Percentiles rank a stretch among this genome's conserved stretches.
phyloP scores from a whole-genome alignment of 768 basidiomycete genomes.

The Boletus insuetus region DNA sequence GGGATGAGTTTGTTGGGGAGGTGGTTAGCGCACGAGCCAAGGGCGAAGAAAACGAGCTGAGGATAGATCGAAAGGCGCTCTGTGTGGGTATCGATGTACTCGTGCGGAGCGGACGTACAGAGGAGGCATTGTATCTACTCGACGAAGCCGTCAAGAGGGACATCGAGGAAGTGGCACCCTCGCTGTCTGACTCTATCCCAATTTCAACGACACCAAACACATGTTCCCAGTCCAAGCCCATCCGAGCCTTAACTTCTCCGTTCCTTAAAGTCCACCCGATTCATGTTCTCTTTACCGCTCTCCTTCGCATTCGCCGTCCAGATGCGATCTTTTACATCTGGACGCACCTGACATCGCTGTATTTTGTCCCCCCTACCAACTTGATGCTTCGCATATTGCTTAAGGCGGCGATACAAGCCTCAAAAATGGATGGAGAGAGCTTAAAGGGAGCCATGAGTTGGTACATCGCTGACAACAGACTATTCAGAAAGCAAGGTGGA shows the following conservation, averaged over 20 bases:
- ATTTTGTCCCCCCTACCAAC: constrained; percentile 52
- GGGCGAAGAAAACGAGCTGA: constrained; percentile 6
- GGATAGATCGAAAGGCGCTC: constrained; percentile 47
- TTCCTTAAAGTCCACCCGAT: constrained; percentile 29
- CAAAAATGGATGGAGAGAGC: constrained; percentile 50
- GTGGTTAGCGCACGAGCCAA: constrained; percentile 6
- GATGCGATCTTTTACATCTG: constrained; percentile 66
- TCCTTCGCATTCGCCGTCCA: constrained; percentile 53
- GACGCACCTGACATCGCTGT: constrained; percentile 62
- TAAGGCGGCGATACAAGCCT: constrained; percentile 53
- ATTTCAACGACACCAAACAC: neutral
- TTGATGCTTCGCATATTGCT: constrained; percentile 59
- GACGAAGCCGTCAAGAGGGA: constrained; percentile 37
- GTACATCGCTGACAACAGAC: constrained; percentile 20
- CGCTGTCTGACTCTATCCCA: neutral
- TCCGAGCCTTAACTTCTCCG: neutral
- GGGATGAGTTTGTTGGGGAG: constrained; percentile 37
- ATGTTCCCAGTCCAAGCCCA: neutral
- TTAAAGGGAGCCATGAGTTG: constrained; percentile 44
- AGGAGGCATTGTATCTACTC: constrained; percentile 50
- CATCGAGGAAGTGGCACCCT: constrained; percentile 1
- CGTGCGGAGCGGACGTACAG: constrained; percentile 40
- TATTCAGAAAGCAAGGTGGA: constrained; percentile 17
- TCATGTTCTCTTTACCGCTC: constrained; percentile 46
- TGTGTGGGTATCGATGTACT: constrained; percentile 50